Percentiles rank a stretch among this genome's conserved stretches.
phyloP scores from a whole-genome alignment of 2,329 filamentous ascomycete species.

The Verticillium alfalfae region DNA sequence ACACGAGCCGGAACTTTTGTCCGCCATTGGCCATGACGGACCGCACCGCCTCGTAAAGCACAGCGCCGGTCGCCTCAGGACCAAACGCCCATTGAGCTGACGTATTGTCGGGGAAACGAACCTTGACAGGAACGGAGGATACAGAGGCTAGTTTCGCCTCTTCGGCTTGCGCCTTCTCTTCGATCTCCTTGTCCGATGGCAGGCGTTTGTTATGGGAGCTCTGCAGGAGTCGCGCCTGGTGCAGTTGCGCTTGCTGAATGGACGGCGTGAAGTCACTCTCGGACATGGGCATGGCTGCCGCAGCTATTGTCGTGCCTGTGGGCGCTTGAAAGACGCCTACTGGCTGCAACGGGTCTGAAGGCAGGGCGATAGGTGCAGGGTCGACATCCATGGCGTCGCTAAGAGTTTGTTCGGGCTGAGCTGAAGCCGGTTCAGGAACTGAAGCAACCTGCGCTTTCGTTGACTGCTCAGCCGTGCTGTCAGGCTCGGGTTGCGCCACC shows the following conservation, averaged over 20 bases:
- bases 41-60: conserved; percentile 70
- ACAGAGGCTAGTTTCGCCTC: conserved; percentile 61
- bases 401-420: conserved; percentile 1
- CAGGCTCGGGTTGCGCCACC: background rate
- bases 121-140: conserved; percentile 65
- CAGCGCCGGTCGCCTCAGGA: conserved; percentile 61
- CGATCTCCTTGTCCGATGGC: conserved; percentile 76
- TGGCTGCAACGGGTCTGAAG: conserved; percentile 35
- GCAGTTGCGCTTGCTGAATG: conserved; percentile 69
- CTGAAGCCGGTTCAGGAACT: background rate
- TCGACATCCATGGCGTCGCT: conserved; percentile 21
- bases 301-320: conserved; percentile 65
- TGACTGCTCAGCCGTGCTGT: background rate
- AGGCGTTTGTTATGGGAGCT: conserved; percentile 69
- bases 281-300: conserved; percentile 60
- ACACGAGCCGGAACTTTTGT: conserved; percentile 68
- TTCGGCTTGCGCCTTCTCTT: conserved; percentile 60
- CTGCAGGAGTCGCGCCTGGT: conserved; percentile 61
- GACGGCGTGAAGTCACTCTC: conserved; percentile 74
- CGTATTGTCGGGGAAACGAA: conserved; percentile 84
- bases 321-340: conserved; percentile 77
- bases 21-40: conserved; percentile 60
- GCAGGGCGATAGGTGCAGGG: background rate
- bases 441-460: background rate
- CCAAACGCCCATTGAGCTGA: conserved; percentile 68